Evolutionary conservation across 2,329 filamentous ascomycete species (phyloP), one percentile per base, ranked within the genome.

Genomic region (Paramyrothecium roridum): DNA sequence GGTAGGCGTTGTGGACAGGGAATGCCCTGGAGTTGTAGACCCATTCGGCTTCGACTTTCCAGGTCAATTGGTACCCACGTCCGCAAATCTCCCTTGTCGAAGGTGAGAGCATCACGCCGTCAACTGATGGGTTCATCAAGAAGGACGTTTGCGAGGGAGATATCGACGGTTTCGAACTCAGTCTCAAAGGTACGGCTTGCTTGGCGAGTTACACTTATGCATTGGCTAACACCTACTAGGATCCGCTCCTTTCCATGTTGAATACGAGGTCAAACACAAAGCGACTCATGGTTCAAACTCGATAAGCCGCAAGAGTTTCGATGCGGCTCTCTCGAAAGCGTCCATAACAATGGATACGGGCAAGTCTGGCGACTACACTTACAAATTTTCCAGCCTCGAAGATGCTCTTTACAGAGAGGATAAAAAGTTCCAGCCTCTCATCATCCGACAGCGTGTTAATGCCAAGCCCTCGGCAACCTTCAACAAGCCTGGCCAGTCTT

Each of bases 121-220:
- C 78, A 17, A 77, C 76, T 10, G 76, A 78, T 26, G 79, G 80
- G 34, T 89, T 87, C 67, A 69, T 86, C 62, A 96, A 96, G 72
- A 82, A 86, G 46, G 87, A 93, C 57, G 88, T 99, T 30, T 99
- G 95, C 67, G 93, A 99, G 75, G 93, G 93, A 30, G 93, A 98
- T 58, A 89, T 96, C 65, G 93, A 97, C 70, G 86, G 87, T 3
- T 86, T 97, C 54, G 92, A 97, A 65, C 77, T 99, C 53, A 81
- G 82, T 47, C 81, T 99, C 58, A 83, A 83, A 68, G 93, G 91
- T 84, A 82, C 74, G 80, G 68, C 46, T 16, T 26, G 8, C 8
- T 21, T 8, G 21, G 30, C 47, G 30, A n/a, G 54, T 22, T 3
- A 21, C 6, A 4, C 19, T 2, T 56, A 43, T 19, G 21, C 48